Conservation (phyloP, 805 yeast species). For the Candida nitratophila region DNA sequence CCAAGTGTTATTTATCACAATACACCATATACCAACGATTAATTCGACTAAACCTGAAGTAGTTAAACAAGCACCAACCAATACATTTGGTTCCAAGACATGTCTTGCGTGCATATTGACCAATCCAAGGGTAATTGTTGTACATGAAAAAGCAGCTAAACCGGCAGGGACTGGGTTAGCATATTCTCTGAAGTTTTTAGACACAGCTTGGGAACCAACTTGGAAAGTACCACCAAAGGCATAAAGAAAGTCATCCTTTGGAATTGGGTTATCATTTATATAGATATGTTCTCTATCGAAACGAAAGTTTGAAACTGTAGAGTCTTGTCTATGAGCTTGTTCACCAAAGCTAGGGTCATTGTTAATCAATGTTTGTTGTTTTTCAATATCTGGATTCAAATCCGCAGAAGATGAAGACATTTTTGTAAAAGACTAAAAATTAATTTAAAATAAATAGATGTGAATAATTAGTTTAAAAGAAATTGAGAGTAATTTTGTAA, state of each 20-base stretch:
- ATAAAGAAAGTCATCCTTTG: slow-evolving; percentile 46
- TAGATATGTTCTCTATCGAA: slow-evolving; percentile 35
- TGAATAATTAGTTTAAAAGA: no score
- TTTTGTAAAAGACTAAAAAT: not conserved
- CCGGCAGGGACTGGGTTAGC: slow-evolving; percentile 52
- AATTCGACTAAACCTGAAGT: slow-evolving; percentile 45
- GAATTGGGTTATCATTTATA: slow-evolving; percentile 36
- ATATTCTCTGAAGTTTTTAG: slow-evolving; percentile 17
- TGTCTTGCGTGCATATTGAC: slow-evolving; percentile 39
- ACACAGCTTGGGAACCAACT: slow-evolving; percentile 30
- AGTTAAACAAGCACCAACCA: slow-evolving; percentile 39
- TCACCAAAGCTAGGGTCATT: not conserved
- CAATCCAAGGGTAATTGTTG: slow-evolving; percentile 42
- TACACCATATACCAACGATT: slow-evolving; percentile 45
- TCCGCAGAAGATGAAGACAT: not conserved
- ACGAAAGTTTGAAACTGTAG: slow-evolving; percentile 22
- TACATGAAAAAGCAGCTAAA: slow-evolving; percentile 38
- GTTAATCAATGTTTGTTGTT: not conserved
- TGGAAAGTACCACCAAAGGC: slow-evolving; percentile 59
- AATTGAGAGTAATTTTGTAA: no score
- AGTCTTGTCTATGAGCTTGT: not conserved
- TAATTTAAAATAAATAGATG: no score
- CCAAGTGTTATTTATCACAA: slow-evolving; percentile 46
- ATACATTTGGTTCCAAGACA: slow-evolving; percentile 34
- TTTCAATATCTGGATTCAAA: not conserved